Base-by-base conservation (phyloP, 1,284 basidiomycete species). In the Chiua sp. region DNA sequence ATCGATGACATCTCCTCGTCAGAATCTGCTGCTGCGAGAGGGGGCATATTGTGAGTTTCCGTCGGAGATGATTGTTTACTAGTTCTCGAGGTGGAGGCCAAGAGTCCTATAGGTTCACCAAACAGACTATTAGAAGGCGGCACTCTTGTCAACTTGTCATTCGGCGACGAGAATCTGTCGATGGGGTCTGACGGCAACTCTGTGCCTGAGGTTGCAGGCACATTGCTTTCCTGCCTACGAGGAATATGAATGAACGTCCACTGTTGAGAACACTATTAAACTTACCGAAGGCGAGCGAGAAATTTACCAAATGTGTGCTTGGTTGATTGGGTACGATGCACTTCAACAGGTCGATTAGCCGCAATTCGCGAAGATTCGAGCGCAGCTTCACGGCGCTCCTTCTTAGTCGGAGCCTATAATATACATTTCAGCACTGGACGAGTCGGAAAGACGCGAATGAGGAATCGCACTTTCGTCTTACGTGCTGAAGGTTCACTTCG, bases 131-230 rank as follows among this genome's bases (percentile, higher is more conserved):
- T 33, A 26, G 22, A 33, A 50, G 53, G 54, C 0, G 35, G 50
- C 23, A 23, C 30, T 35, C 48, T 59, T 26, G 46, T 51, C 16
- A 63, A 55, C 39, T 39, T 55, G 51, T 65, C 63, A 22, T 51
- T 57, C 18, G 75, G 71, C 23, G 72, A 76, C 10, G 72, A 75
- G 56, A 73, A 73, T 56, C 63, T 71, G 44, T 74, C 68, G 26
- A 76, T 73, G 7, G 72, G 72, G 50, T 73, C 72, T 12, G 75
- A 76, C 15, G 63, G 60, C 37, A 73, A 56, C 47, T 76, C 73
- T 46, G 59, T 44, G 11, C 60, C 60, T 4, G 51, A 61, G 26
- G 62, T 59, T 35, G 62, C 50, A 28, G 26, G 47, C 26, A 30
- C 28, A 23, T 53, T 53, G 7, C 64, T 65, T 33, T 65, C 62